Evolutionary conservation across 352 stramenopile species (phyloP).

Genomic region (Phytophthora brassicae): DNA sequence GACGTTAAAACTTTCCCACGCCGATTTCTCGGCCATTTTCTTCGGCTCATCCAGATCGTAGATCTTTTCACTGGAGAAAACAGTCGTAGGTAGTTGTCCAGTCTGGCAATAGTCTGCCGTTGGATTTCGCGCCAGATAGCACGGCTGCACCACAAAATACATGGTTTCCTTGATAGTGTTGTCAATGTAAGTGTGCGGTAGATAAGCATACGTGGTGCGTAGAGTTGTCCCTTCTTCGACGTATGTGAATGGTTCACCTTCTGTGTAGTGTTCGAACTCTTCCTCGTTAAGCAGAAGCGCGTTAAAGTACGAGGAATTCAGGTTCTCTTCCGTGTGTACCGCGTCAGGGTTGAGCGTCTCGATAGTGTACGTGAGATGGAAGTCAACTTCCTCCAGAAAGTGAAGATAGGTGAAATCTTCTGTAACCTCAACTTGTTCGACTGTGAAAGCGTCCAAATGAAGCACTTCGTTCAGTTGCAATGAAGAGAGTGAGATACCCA

Average conservation of each 20-base stretch:
- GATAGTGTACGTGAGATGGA: slow-evolving; percentile 60
- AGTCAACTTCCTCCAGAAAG: slow-evolving; percentile 62
- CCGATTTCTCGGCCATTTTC: slow-evolving; percentile 25
- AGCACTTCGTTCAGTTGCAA: slow-evolving; percentile 60
- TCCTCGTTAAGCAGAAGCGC: slow-evolving; percentile 57
- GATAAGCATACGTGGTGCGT: slow-evolving; percentile 50
- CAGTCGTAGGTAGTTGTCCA: slow-evolving; percentile 35
- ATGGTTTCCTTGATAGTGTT: slow-evolving; percentile 53
- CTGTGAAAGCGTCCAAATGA: slow-evolving; percentile 62
- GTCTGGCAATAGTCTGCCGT: slow-evolving; percentile 42
- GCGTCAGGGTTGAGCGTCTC: slow-evolving; percentile 22
- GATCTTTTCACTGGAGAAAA: slow-evolving; percentile 45
- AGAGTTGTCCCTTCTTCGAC: slow-evolving; percentile 37
- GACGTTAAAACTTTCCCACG: slow-evolving; percentile 26
- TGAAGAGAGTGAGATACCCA: slow-evolving; percentile 38
- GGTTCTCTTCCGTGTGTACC: slow-evolving; percentile 1
- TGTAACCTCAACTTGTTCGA: slow-evolving; percentile 48
- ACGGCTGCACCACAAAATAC: slow-evolving; percentile 67
- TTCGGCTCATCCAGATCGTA: slow-evolving; percentile 43
- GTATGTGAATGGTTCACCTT: slow-evolving; percentile 47
- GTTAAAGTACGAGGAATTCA: slow-evolving; percentile 44
- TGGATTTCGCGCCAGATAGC: slow-evolving; percentile 36
- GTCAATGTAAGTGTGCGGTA: slow-evolving; percentile 49
- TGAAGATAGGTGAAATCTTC: slow-evolving; percentile 62
- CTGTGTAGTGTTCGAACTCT: slow-evolving; percentile 51